Conservation (phyloP, 768 basidiomycete species). For the Psilocybe sp. region DNA sequence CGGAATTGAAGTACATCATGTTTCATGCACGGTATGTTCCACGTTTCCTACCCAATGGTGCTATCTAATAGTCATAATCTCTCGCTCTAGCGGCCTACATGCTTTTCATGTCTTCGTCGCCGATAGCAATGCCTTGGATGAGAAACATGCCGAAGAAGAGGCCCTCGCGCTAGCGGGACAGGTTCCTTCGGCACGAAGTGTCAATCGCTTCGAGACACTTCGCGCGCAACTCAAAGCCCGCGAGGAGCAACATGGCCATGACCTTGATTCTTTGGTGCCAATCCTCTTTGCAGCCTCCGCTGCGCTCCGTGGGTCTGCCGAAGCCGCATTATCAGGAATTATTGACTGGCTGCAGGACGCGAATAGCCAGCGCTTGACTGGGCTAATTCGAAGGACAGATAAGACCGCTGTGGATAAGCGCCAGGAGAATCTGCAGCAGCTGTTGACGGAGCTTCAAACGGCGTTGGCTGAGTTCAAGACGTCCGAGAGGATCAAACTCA, state of each 20-base stretch:
- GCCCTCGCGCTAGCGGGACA: neutral
- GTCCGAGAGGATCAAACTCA: constrained; percentile 31
- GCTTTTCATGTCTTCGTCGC: constrained; percentile 38
- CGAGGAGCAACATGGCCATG: constrained; percentile 39
- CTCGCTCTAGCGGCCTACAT: constrained; percentile 27
- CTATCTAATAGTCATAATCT: neutral
- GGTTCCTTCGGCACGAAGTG: constrained; percentile 7
- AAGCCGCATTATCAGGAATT: constrained; percentile 17
- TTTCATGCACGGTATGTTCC: constrained; percentile 33
- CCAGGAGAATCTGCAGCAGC: constrained; percentile 23
- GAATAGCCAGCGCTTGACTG: constrained; percentile 34
- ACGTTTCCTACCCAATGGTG: neutral
- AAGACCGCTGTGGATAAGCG: constrained; percentile 19
- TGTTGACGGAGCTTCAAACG: constrained; percentile 20
- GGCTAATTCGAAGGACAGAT: constrained; percentile 23
- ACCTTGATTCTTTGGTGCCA: constrained; percentile 38
- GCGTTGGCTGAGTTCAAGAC: constrained; percentile 30
- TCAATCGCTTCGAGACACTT: constrained; percentile 27
- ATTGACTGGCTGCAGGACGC: constrained; percentile 33
- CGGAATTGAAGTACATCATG: constrained; percentile 35
- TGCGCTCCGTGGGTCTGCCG: constrained; percentile 30
- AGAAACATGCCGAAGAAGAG: constrained; percentile 2
- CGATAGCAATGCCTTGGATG: constrained; percentile 24
- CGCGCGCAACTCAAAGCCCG: constrained; percentile 26
- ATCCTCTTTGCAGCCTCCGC: constrained; percentile 35